Conservation (phyloP, 225 moss, liverwort and hornwort species). For the Asterella californica region DNA sequence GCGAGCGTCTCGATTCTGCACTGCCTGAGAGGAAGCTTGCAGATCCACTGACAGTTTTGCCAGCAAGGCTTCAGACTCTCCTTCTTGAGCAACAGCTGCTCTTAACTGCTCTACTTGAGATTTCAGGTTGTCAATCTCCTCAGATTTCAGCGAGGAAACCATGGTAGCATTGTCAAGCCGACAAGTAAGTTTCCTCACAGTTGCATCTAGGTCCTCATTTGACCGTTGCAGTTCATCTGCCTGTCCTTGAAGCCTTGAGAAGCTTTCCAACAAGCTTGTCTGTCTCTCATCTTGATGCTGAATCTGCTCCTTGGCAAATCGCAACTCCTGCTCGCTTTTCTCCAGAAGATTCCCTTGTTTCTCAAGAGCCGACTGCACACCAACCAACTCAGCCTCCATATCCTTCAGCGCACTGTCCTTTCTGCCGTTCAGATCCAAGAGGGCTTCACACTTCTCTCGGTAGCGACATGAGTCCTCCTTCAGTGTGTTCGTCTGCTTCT, state of each 20-base stretch:
- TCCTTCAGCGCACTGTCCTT: conserved; percentile 54
- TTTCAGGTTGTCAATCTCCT: conserved; percentile 38
- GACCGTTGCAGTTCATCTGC: conserved; percentile 39
- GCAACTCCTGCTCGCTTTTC: conserved; percentile 44
- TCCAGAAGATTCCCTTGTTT: conserved; percentile 44
- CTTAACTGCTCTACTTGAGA: conserved; percentile 36
- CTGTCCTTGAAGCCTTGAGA: conserved; percentile 38
- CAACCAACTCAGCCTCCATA: conserved; percentile 42
- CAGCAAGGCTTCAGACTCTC: conserved; percentile 39
- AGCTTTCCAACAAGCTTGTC: conserved; percentile 41
- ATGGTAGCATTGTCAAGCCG: conserved; percentile 29
- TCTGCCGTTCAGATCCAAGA: conserved; percentile 41
- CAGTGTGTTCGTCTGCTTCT: conserved; percentile 39
- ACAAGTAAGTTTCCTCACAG: conserved; percentile 38
- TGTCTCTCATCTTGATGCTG: conserved; percentile 48
- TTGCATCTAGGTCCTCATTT: conserved; percentile 40
- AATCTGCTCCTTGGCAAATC: conserved; percentile 45
- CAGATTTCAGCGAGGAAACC: conserved; percentile 32
- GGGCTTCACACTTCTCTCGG: conserved; percentile 46
- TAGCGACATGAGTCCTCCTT: conserved; percentile 39
- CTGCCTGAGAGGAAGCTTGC: conserved; percentile 33
- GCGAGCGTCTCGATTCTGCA: conserved; percentile 45
- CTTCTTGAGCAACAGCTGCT: conserved; percentile 33
- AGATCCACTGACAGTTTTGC: conserved; percentile 45
- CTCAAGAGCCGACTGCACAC: conserved; percentile 27